Conservation (phyloP, 805 yeast species). For the Yarrowia yakushimensis region DNA sequence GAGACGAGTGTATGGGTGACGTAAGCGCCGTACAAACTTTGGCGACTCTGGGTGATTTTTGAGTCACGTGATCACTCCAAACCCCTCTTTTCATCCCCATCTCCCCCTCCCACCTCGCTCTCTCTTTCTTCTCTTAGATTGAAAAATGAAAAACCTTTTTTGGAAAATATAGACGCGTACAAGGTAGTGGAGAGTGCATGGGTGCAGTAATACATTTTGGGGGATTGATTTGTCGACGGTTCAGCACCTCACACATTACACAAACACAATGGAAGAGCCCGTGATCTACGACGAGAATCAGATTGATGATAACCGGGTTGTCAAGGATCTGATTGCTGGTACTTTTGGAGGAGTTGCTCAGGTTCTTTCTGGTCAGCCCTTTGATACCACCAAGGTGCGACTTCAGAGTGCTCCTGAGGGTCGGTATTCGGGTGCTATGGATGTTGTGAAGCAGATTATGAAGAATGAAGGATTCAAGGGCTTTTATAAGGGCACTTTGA, state of each 20-base stretch:
- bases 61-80: no score
- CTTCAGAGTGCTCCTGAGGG: conserved; percentile 84
- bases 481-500: conserved; percentile 88
- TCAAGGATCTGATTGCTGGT: conserved; percentile 83
- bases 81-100: not conserved
- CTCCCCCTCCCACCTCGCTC: not conserved
- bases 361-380: conserved; percentile 93
- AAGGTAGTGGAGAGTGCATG: not conserved
- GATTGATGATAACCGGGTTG: conserved; percentile 41
- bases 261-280: conserved; percentile 13
- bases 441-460: conserved; percentile 68
- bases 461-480: conserved; percentile 80
- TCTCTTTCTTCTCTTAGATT: conserved; percentile 3
- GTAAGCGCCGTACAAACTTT: no score
- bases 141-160: not conserved
- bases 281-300: conserved; percentile 2
- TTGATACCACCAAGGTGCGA: conserved; percentile 91
- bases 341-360: conserved; percentile 96
- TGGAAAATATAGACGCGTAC: conserved; percentile 24
- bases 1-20: no score
- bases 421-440: conserved; percentile 65
- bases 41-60: no score
- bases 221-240: no score
- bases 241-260: not conserved
- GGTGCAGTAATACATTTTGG: no score